phyloP scores from a whole-genome alignment of 306 rosid genomes.

The Cucurbita maxima region DNA sequence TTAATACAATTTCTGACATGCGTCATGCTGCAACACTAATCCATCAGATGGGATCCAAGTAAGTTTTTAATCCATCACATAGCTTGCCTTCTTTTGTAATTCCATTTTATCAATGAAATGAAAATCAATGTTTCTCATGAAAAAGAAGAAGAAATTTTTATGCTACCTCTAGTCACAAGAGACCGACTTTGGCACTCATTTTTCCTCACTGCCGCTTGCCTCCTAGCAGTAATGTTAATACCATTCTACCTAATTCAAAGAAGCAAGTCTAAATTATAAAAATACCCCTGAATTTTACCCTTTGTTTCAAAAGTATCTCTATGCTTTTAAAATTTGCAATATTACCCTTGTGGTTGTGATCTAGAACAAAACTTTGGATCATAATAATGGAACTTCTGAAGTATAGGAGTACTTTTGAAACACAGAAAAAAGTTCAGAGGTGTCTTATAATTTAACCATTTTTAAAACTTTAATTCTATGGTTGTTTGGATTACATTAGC shows the following conservation, averaged over 20 bases:
- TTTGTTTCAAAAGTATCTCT: not conserved
- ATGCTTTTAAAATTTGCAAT: not conserved
- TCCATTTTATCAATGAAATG: not conserved
- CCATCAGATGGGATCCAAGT: slow-evolving; percentile 78
- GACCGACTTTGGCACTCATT: not conserved
- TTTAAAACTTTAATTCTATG: not conserved
- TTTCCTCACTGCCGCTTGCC: not conserved
- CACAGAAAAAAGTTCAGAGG: not conserved
- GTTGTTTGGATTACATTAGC: not conserved
- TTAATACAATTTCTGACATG: slow-evolving; percentile 77
- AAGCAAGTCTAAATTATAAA: not conserved
- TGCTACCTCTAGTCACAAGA: not conserved
- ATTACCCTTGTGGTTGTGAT: not conserved
- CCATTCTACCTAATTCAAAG: no score
- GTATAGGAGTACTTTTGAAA: not conserved
- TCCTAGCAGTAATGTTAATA: not conserved
- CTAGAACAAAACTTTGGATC: not conserved
- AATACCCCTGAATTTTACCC: not conserved
- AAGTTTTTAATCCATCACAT: slow-evolving; percentile 4
- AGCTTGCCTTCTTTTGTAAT: not conserved
- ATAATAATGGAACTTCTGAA: not conserved
- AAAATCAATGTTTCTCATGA: not conserved
- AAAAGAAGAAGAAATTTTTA: not conserved
- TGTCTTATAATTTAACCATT: not conserved
- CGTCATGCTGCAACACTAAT: slow-evolving; percentile 61